Evolutionary conservation across 257 asterid species (phyloP).

Genomic region (Salvia splendens): DNA sequence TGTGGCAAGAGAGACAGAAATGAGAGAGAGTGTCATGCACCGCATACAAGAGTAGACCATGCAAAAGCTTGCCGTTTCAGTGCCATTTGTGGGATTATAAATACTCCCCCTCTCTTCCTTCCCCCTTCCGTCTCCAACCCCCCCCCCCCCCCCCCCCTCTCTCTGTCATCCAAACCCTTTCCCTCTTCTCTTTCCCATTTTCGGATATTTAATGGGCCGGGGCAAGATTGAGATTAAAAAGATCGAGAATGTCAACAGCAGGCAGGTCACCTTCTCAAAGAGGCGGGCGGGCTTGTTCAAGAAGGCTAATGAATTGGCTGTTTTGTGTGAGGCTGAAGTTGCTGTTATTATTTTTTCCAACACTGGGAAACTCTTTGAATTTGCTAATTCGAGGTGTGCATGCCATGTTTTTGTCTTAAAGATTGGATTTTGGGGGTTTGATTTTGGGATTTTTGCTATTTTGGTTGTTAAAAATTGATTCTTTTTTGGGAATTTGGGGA

Average conservation of each 20-base stretch:
- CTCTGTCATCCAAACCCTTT: conserved; percentile 37
- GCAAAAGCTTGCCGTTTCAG: conserved; percentile 74
- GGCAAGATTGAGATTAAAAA: conserved; percentile 80
- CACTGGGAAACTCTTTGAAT: conserved; percentile 72
- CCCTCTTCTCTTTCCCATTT: not conserved
- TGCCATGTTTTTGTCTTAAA: conserved; percentile 9
- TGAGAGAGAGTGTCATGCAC: conserved; percentile 48
- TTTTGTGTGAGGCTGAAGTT: conserved; percentile 77
- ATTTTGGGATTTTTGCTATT: not conserved
- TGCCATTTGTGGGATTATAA: conserved; percentile 67
- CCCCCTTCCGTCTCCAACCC: conserved; percentile 41
- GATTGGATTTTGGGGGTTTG: conserved; percentile 19
- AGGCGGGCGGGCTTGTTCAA: conserved; percentile 68
- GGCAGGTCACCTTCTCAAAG: conserved; percentile 82
- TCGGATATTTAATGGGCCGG: conserved; percentile 58
- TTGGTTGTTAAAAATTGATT: too few species aligned
- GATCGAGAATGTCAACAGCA: conserved; percentile 73
- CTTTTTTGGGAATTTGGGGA: conserved; percentile 25
- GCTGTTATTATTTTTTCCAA: conserved; percentile 74
- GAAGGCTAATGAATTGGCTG: conserved; percentile 77
- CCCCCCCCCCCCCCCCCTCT: conserved; percentile 46
- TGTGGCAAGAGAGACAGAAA: conserved; percentile 40
- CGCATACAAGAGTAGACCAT: conserved; percentile 46
- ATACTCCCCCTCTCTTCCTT: conserved; percentile 29
- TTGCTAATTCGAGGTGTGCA: conserved; percentile 57